Evolutionary conservation across 495 filamentous ascomycete species (phyloP), one percentile per base, ranked within the genome.

Genomic region (Apiosordaria backusii): DNA sequence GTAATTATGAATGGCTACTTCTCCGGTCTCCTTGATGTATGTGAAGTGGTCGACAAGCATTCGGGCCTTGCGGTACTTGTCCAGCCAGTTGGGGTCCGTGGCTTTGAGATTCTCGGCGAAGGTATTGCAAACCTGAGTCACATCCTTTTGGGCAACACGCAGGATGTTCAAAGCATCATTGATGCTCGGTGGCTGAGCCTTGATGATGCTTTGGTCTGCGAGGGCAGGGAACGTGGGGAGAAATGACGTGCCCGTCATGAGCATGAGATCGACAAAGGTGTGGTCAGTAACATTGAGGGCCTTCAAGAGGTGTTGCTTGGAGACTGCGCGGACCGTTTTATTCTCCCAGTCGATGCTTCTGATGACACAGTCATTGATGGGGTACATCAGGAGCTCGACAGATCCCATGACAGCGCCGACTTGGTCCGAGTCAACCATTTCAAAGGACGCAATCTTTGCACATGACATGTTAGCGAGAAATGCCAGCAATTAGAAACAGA

Each of bases 1-100:
- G 35, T 81, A 81, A 65, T 92, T 86, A 71, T 92, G 81, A 4
- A 89, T 88, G 61, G 86, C 87, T 57, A 96, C 84, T 62, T 87
- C 83, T 19, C 93, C 95, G 60, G 89, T 87, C 23, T 85, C 83
- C 35, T 88, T 88, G 62, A 97, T 86, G 66, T 92, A 83, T 21
- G 92, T 86, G 72, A 95, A 92, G 74, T 98, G 93, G 75, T 92
- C 90, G 66, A 98, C 86, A 13, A 87, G 85, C 83, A 95, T 89
- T 50, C 88, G 87, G 4, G 91, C 91, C 71, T 89, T 90, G 71
- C 89, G 89, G 75, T 92, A 99, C 66, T 88, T 89, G 72, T 92
- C 90, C 22, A 90, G 77, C 82, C 97, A 99, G 50, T 88, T 84
- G 9, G 86, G 77, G n/a, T 90, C 85, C 66, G 87, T 85, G 52